These are phyloP conservation scores for Penicillium olsonii DNA, from an alignment of 2,329 filamentous ascomycete species.

Conservation along the genomic window DNA sequence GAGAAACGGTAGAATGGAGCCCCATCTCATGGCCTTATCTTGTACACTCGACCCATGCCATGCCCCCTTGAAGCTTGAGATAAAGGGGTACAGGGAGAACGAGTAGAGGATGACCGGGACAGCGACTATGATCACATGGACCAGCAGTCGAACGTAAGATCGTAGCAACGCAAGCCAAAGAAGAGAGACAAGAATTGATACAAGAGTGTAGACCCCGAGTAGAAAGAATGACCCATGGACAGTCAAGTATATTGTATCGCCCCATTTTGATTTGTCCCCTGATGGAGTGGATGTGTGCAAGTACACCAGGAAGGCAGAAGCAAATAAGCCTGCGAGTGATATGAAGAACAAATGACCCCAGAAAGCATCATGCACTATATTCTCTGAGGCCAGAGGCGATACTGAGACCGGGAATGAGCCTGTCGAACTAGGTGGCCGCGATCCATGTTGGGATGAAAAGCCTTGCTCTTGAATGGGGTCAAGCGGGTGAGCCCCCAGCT, in stretches of 20 bases:
- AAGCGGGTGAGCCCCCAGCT: conserved; percentile 39
- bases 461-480: conserved; percentile 55
- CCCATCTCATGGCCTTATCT: conserved; percentile 85
- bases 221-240: conserved; percentile 85
- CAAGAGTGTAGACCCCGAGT: conserved; percentile 84
- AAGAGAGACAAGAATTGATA: conserved; percentile 84
- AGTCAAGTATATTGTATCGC: conserved; percentile 92
- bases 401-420: conserved; percentile 58
- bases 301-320: conserved; percentile 86
- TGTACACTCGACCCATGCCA: conserved; percentile 78
- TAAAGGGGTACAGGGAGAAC: conserved; percentile 87
- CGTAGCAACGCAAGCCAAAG: conserved; percentile 87
- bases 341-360: conserved; percentile 91
- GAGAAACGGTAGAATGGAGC: conserved; percentile 73
- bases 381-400: conserved; percentile 63
- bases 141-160: conserved; percentile 83
- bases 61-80: conserved; percentile 80
- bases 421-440: conserved; percentile 51
- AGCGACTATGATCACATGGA: conserved; percentile 76
- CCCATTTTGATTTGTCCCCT: conserved; percentile 67
- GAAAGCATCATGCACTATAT: conserved; percentile 83
- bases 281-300: conserved; percentile 77
- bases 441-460: conserved; percentile 48
- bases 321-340: conserved; percentile 77
- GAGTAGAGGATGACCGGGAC: conserved; percentile 85